Evolutionary conservation across 1,284 basidiomycete species (phyloP), one percentile per base, ranked within the genome.

Genomic region (Calocybe gambosa): DNA sequence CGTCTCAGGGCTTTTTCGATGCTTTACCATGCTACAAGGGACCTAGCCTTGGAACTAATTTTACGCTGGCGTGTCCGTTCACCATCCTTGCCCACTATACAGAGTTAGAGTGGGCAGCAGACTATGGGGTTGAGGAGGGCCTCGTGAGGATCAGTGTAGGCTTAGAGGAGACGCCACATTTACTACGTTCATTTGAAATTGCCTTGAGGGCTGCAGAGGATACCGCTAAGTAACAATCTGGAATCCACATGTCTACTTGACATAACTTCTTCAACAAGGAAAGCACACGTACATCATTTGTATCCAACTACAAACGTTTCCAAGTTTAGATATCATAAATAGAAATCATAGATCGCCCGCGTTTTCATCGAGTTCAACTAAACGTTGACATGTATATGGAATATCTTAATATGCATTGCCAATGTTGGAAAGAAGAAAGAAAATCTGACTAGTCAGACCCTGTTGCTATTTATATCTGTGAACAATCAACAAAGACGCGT

Each of bases 11-110:
- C 5, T 99, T 99, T 69, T 99, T 90, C 62, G 91, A 99, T 62
- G 69, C 78, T 0, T 69, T 99, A 18, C 69, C 75, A 5, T 93
- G 85, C 63, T 80, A 80, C 52, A 99, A 98, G 64, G 96, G 95
- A 1, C 96, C 95, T 0, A 89, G 85, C 58, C 75, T 98, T 16
- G 95, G 95, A 1, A 98, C 94, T 28, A 97, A 93, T 71, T 96
- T 98, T 65, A 98, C 95, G 1, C 76, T 96, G 12, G 92, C 90
- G 20, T 91, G 84, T 57, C 95, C 95, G 18, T 99, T 93, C 63
- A 88, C 92, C 2, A 85, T 99, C 51, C 73, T 99, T 18, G 96
- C 92, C 19, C 96, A 99, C 63, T 98, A 87, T 57, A 62, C 70
- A 2, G 96, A 99, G 67, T 68, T 97, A 47, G 89, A 89, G 26